These are phyloP conservation scores for Euphorbia celastroides DNA, from an alignment of 441 rosid species.

Conservation along the genomic window DNA sequence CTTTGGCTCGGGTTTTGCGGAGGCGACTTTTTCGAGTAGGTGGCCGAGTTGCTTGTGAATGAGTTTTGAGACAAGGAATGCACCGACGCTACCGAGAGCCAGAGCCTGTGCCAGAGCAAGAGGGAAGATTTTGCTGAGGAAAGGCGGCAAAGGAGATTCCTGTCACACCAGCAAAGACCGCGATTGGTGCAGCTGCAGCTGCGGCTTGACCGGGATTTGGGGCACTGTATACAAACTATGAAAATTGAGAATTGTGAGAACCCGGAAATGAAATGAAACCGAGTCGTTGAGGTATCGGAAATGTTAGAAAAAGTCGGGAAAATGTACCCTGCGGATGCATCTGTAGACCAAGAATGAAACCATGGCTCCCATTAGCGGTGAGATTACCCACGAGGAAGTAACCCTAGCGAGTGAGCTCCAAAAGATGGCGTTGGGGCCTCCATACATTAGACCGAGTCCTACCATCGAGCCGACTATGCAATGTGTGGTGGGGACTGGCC, in stretches of 20 bases:
- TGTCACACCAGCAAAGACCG: constrained; percentile 76
- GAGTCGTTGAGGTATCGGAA: too few species aligned
- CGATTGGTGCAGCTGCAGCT: constrained; percentile 91
- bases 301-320: too few species aligned
- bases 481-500: constrained; percentile 99
- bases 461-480: constrained; percentile 99
- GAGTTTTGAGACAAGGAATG: constrained; percentile 60
- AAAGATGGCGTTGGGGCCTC: constrained; percentile 89
- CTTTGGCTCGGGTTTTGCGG: constrained; percentile 34
- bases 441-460: constrained; percentile 91
- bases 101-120: constrained; percentile 71
- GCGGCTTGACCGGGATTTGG: constrained; percentile 98
- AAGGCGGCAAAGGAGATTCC: constrained; percentile 84
- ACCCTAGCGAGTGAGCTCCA: constrained; percentile 96
- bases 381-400: constrained; percentile 92
- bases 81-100: constrained; percentile 85
- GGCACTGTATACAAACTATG: constrained; percentile 98
- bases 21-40: constrained; percentile 53
- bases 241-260: constrained; percentile 18
- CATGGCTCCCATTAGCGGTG: constrained; percentile 82
- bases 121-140: constrained; percentile 63
- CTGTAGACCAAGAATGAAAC: constrained; percentile 91
- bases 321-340: constrained; percentile 87
- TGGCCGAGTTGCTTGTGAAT: constrained; percentile 85
- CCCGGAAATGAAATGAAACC: not conserved